Conservation (phyloP, 805 yeast species). For the Tetrapisispora pingtungensis region DNA sequence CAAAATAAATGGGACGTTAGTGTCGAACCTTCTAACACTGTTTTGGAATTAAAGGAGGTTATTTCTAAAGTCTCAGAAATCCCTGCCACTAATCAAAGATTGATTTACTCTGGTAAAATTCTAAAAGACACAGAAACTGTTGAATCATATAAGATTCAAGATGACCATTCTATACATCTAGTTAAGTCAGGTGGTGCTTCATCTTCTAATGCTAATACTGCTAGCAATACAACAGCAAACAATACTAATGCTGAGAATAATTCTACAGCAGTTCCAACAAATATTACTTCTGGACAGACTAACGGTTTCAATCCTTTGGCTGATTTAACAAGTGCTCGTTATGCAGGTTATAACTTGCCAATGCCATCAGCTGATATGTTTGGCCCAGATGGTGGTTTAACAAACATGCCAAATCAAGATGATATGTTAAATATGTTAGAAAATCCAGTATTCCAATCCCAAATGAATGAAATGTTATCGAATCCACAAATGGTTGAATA, state of each 20-base stretch:
- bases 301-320: conserved; percentile 86
- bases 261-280: conserved; percentile 43
- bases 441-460: conserved; percentile 71
- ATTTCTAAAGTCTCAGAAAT: conserved; percentile 54
- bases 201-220: conserved; percentile 18
- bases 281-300: conserved; percentile 70
- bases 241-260: conserved; percentile 8
- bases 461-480: conserved; percentile 69
- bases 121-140: conserved; percentile 75
- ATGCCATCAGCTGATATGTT: conserved; percentile 81
- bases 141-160: conserved; percentile 66
- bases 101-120: conserved; percentile 90
- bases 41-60: conserved; percentile 57
- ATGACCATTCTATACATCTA: conserved; percentile 80
- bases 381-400: conserved; percentile 83
- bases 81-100: conserved; percentile 71
- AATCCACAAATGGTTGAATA: conserved; percentile 85
- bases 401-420: conserved; percentile 51
- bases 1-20: conserved; percentile 68
- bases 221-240: conserved; percentile 20
- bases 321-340: conserved; percentile 88
- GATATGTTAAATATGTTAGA: conserved; percentile 68
- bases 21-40: conserved; percentile 44
- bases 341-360: conserved; percentile 71
- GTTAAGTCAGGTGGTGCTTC: conserved; percentile 66